Evolutionary conservation across 345 rosid species (phyloP), one percentile per base, ranked within the genome.

Genomic region (Salix caprea): DNA sequence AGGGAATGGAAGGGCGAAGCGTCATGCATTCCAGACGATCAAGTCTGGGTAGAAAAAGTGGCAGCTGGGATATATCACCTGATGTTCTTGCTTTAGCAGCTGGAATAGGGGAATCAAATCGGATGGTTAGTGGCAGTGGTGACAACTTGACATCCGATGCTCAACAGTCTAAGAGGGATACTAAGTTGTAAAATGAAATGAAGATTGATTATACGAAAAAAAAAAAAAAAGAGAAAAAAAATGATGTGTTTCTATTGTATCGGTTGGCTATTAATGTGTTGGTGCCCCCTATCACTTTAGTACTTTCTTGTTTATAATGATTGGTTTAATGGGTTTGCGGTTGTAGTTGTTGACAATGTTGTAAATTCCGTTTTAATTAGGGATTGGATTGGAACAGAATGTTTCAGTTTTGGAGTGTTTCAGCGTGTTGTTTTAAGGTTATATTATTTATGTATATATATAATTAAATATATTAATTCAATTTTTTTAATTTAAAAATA

Each of bases 1-100:
- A 90, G 68, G 88, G 85, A 46, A n/a, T 78, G 6, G 94, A 90
- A 78, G 91, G 91, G 30, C 92, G 83, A 0, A 82, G 88, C 40
- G 86, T 89, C 44, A 73, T 86, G 71, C 90, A 87, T 74, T 87
- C 83, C 4, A 77, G 84, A 78, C 83, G 77, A 23, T 82, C 89
- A 28, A 92, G 93, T 74, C 80, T 90, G 90, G 94, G 93, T 82
- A 89, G 92, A 76, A 86, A 73, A 79, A 88, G 89, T 30, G 93
- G 92, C 75, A 90, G 91, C 90, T 90, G 91, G 91, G 93, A 92
- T 68, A 84, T 88, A 79, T 85, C 97, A 19, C 78, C 89, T 32
- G 89, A 81, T 64, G 77, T 79, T 74, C 77, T 73, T 75, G 85
- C 85, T 56, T 65, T 83, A 62, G 81, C 79, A 24, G 82, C 83